Base-by-base conservation (phyloP, 2,329 filamentous ascomycete genomes). In the Botrytis squamosa region DNA sequence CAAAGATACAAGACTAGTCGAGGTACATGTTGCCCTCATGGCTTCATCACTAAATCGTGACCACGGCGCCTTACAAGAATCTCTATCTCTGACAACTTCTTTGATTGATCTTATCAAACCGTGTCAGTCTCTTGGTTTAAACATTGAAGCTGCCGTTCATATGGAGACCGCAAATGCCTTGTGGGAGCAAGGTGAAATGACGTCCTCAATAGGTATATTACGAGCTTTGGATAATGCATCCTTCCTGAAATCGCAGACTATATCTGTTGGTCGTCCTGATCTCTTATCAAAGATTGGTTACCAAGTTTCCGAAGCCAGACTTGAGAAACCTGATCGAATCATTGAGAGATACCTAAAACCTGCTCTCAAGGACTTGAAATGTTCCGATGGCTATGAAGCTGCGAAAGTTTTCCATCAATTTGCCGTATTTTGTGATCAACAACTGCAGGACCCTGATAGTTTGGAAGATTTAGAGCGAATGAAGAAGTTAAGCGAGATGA, bases 391-490 rank as follows among this genome's bases (percentile, higher is more conserved):
- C 1, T 86, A 88, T 63, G 93, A 95, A 75, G 93, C 95, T 3
- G 94, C 95, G 1, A 88, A 93, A 77, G 96, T 98, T 0, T 98
- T 94, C 79, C 94, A 98, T 81, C 93, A 97, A 79, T 98, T 98
- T 82, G 96, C 97, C 40, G 88, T 91, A 70, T 99, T 99, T 81
- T 99, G 97, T 79, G 95, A 99, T 81, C 91, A 94, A 79, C 96
- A 99, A 81, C 86, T 99, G 16, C 93, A 97, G 79, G 95, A 95
- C 79, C 88, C 92, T 0, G 94, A 97, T 78, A 90, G 91, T 49
- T 84, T 95, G 1, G 94, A 97, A 81, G 96, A 99, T 79, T 89
- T 97, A 74, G 89, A 89, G 44, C 91, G 96, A 64, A 88, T 98
- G 60, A 89, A 93, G 80, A 93, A 90, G 77, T 86, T 98, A 46